Evolutionary conservation across 2,329 filamentous ascomycete genomes (phyloP).

Genomic region (Periconia digitata): DNA sequence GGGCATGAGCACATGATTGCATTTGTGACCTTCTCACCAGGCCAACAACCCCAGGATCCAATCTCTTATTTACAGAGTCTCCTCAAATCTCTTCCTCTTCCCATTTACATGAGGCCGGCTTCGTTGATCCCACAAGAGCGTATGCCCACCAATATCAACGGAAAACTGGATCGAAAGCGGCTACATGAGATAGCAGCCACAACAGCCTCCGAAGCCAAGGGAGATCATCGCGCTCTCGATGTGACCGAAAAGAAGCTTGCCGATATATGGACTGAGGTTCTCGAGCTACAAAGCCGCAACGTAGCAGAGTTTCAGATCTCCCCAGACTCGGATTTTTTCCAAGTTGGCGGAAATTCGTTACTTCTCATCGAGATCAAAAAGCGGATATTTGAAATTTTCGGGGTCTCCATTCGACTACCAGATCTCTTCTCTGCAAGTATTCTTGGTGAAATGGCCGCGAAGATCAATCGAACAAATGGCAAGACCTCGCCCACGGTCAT

Average conservation of each 20-base stretch:
- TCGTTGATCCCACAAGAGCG: slow-evolving; percentile 5
- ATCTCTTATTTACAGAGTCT: neutral
- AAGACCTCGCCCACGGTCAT: neutral
- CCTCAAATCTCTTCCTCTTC: slow-evolving; percentile 13
- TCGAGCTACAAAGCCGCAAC: neutral
- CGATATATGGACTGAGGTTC: neutral
- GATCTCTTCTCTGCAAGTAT: slow-evolving; percentile 5
- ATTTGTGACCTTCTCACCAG: slow-evolving; percentile 20
- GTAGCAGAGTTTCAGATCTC: too few relatives aligned
- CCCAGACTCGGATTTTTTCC: slow-evolving; percentile 62
- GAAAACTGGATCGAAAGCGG: slow-evolving; percentile 10
- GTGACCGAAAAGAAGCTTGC: neutral
- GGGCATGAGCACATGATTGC: slow-evolving; percentile 34
- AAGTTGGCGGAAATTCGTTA: slow-evolving; percentile 57
- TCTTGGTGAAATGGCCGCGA: slow-evolving; percentile 2
- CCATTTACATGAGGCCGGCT: slow-evolving; percentile 42
- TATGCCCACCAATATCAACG: slow-evolving; percentile 6
- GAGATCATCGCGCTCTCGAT: too few relatives aligned
- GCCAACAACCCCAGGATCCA: neutral
- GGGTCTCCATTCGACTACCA: slow-evolving; percentile 1
- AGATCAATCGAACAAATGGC: neutral
- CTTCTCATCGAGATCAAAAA: slow-evolving; percentile 32
- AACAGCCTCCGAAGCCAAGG: too few relatives aligned
- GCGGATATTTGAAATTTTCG: slow-evolving; percentile 22
- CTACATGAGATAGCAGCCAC: slow-evolving; percentile 8